A percentile compares a stretch with the other conserved stretches of the same genome.
Conservation (phyloP, 345 rosid genomes). For the Acer yangbiense region DNA sequence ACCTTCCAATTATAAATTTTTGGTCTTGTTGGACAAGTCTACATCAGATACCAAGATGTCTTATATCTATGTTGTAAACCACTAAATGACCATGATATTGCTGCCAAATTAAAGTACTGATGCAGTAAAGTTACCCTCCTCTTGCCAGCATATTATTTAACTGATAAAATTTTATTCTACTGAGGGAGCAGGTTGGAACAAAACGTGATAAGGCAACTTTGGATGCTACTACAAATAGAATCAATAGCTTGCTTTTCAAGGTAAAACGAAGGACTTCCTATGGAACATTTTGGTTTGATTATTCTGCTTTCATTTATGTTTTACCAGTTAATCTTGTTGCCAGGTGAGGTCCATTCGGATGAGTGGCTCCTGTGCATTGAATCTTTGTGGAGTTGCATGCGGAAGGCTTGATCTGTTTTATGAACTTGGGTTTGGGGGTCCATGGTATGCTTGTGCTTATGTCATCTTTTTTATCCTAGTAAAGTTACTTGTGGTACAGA, state of each 20-base stretch:
- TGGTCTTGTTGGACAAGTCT: neutral
- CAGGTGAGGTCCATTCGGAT: slow-evolving; percentile 95
- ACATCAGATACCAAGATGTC: neutral
- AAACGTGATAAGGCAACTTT: slow-evolving; percentile 76
- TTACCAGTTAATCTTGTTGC: slow-evolving; percentile 19
- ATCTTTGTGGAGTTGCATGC: slow-evolving; percentile 93
- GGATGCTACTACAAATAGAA: slow-evolving; percentile 70
- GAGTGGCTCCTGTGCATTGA: slow-evolving; percentile 92
- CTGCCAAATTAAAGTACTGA: neutral
- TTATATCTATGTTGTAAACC: neutral
- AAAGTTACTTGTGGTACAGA: neutral
- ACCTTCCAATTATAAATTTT: neutral
- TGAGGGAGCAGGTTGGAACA: slow-evolving; percentile 66
- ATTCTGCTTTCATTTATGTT: slow-evolving; percentile 8
- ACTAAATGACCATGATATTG: neutral
- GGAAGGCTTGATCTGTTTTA: slow-evolving; percentile 88
- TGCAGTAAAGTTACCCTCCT: neutral
- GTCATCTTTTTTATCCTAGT: neutral
- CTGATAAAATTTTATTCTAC: slow-evolving; percentile 22
- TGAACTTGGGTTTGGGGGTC: slow-evolving; percentile 85
- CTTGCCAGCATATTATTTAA: slow-evolving; percentile 10
- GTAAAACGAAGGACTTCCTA: slow-evolving; percentile 35
- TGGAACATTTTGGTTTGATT: neutral
- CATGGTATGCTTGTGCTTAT: slow-evolving; percentile 55
- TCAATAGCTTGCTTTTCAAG: slow-evolving; percentile 81